Percentiles rank a stretch among this genome's conserved stretches.
Conservation (phyloP, 441 rosid genomes). For the Macaranga tanarius region DNA sequence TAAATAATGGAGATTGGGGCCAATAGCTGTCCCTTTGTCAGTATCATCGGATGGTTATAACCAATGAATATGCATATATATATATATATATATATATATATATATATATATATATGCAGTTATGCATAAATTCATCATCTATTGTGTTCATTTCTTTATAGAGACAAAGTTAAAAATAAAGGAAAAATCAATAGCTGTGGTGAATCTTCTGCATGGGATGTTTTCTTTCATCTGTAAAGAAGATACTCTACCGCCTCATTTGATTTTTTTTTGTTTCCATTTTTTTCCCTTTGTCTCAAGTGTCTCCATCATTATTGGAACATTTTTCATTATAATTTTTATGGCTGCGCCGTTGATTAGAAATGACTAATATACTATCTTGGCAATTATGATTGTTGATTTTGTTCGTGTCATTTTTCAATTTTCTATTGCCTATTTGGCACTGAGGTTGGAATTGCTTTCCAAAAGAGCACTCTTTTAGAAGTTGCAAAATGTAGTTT, state of each 20-base stretch:
- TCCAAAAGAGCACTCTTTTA: neutral
- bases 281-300: neutral
- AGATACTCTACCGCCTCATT: neutral
- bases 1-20: neutral
- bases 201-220: neutral
- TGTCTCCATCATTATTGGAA: neutral
- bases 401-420: neutral
- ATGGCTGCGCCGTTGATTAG: no score
- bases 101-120: neutral
- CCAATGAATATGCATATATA: neutral
- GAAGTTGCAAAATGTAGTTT: neutral
- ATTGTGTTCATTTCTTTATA: neutral
- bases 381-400: neutral
- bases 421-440: neutral
- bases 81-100: no score
- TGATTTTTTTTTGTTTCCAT: neutral
- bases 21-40: neutral
- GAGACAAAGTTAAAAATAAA: neutral
- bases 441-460: neutral
- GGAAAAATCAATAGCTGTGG: neutral
- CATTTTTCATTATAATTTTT: neutral
- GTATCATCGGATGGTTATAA: neutral
- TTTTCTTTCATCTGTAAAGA: neutral
- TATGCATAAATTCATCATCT: neutral
- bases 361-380: neutral